A percentile compares a stretch with the other conserved stretches of the same genome.
Conservation (phyloP, 352 stramenopile genomes). For the Globisporangium paddicum region DNA sequence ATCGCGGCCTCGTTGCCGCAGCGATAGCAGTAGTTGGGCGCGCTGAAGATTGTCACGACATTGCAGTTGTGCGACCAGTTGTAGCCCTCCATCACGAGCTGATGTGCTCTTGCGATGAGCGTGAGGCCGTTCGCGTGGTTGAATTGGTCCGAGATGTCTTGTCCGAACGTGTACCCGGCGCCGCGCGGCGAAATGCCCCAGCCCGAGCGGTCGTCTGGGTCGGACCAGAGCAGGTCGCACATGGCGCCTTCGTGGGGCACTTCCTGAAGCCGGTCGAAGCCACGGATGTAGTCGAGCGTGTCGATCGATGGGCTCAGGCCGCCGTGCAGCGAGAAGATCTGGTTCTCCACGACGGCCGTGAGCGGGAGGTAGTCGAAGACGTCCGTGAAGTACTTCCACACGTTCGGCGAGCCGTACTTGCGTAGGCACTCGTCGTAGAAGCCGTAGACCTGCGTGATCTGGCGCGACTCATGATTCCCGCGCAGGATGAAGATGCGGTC, state of each 20-base stretch:
- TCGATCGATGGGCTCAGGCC: slow-evolving; percentile 87
- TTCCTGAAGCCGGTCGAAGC: slow-evolving; percentile 94
- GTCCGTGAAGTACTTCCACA: slow-evolving; percentile 81
- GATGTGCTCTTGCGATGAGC: slow-evolving; percentile 92
- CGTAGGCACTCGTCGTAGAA: slow-evolving; percentile 99
- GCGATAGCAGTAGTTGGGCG: slow-evolving; percentile 99
- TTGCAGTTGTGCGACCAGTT: slow-evolving; percentile 96
- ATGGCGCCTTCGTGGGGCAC: slow-evolving; percentile 96
- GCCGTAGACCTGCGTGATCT: slow-evolving; percentile 96
- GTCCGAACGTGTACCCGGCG: slow-evolving; percentile 92
- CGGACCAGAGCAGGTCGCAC: slow-evolving; percentile 98
- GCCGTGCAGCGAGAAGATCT: slow-evolving; percentile 88
- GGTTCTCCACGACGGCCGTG: slow-evolving; percentile 93
- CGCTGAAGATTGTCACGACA: slow-evolving; percentile 98
- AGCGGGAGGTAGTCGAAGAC: slow-evolving; percentile 96
- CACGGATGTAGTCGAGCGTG: slow-evolving; percentile 92
- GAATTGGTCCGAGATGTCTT: slow-evolving; percentile 91
- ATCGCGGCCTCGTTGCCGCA: slow-evolving; percentile 98
- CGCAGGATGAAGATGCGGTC: slow-evolving; percentile 89
- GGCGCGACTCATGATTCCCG: slow-evolving; percentile 94
- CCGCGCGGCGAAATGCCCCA: slow-evolving; percentile 95
- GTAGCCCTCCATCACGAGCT: slow-evolving; percentile 92
- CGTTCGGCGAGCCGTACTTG: slow-evolving; percentile 95
- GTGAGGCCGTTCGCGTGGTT: slow-evolving; percentile 92
- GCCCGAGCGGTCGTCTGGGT: slow-evolving; percentile 93